phyloP scores from a whole-genome alignment of 2,329 filamentous ascomycete species.

The Daldinia sp. region DNA sequence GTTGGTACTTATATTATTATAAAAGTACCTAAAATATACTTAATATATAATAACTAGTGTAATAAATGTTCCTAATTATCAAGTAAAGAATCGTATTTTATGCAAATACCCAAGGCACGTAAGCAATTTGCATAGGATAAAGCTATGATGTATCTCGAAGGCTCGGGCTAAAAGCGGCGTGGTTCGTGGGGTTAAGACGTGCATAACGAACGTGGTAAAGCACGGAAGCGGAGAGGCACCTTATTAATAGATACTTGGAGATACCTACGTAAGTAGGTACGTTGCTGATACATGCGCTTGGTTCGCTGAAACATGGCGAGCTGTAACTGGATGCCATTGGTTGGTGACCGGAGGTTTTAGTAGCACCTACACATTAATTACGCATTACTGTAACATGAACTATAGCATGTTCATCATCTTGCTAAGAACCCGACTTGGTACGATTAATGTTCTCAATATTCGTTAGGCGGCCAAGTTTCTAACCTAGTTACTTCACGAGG shows the following conservation, averaged over 20 bases:
- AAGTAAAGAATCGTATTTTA: background rate
- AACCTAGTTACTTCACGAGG: too few relatives aligned
- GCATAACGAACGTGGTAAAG: background rate
- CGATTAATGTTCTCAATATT: background rate
- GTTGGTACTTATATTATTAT: too few relatives aligned
- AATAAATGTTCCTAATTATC: too few relatives aligned
- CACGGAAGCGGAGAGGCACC: background rate
- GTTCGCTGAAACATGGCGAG: constrained; percentile 10
- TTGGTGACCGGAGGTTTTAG: background rate
- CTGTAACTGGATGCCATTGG: background rate
- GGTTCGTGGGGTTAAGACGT: background rate
- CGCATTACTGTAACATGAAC: background rate
- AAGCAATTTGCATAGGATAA: background rate
- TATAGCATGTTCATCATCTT: constrained; percentile 11
- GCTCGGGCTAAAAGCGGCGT: background rate
- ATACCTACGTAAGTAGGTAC: too few relatives aligned
- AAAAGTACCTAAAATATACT: background rate
- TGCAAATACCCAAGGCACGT: background rate
- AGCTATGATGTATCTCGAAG: too few relatives aligned
- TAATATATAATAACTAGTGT: too few relatives aligned
- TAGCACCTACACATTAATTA: background rate
- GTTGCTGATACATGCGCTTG: background rate
- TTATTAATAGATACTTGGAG: constrained; percentile 1
- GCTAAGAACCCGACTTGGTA: background rate
- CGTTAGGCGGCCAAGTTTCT: too few relatives aligned